Evolutionary conservation across 75 land plant species (phyloP), one percentile per base, ranked within the genome.

Genomic region (Azolla pinnata): DNA sequence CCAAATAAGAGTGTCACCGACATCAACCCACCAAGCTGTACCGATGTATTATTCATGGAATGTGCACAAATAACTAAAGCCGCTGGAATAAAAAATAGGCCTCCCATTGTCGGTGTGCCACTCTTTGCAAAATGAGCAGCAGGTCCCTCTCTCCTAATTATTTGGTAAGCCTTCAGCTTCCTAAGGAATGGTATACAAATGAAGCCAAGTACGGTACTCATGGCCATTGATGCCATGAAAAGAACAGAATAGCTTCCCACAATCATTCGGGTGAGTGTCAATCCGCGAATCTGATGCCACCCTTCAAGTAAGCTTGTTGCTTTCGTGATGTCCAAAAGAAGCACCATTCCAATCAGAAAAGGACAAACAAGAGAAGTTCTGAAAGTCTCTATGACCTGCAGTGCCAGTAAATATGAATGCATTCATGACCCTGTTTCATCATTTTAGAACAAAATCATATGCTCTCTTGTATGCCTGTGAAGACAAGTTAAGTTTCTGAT

Each of bases 31-130:
- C 42, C 62, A 29, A 85, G 61, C 69, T 81, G 79, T 21, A 21
- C 26, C 21, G 80, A 78, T 61, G 80, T 72, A 30, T 16, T 62
- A 30, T 81, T 68, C 46, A 73, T 70, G 2, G 62, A 32, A 28
- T 58, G 10, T 60, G 62, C 60, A 33, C 87, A 77, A 78, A 92
- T 82, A 53, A 56, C 33, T 30, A 85, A 34, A 33, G 90, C 98
- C 30, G 82, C 50, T 0, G 98, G 96, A 16, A 93, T 57, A 61
- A 93, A 85, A 74, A 74, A 93, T 32, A 93, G 32, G 49, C 98
- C 96, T 31, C 96, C 98, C 98, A 93, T 88, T 2, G 98, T 85
- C 2, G 96, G 85, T 3, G 84, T 88, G 34, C 84, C 88, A 42
- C 50, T 71, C 72, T 85, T 88, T 2, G 63, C 44, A n/a, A 61